Evolutionary conservation across 2,329 filamentous ascomycete genomes (phyloP), one percentile per base, ranked within the genome.

Genomic region (Pestalotiopsis sp.): DNA sequence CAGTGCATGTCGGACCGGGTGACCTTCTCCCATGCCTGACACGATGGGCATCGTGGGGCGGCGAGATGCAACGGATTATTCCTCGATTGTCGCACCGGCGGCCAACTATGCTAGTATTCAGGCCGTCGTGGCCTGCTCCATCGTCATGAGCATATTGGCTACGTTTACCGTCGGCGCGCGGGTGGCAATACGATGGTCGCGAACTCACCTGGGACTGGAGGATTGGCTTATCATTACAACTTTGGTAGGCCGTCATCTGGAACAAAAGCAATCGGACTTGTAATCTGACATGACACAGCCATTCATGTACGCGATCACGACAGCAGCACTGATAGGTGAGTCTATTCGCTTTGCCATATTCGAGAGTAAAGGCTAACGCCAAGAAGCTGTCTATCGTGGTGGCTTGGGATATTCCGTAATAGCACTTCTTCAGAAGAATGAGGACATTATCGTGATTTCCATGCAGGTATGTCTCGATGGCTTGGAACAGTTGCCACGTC

Each of bases 141-240:
- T 66, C 25, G 36, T 58, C 6, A 27, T 66, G 25, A 66, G 13
- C 27, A 4, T 58, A 2, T 49, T 66, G 23, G n/a, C 64, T 9
- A 66, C 64, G 20, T 20, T 66, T 4, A 20, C 57, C 4, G 64
- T 66, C 31, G 38, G 25, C 20, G 23, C 52, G 17, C 64, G 64
- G 12, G 23, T 66, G 27, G 27, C 23, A 13, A 36, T 66, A 36
- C 20, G 64, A 38, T 25, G 45, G 25, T 57, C 64, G 11, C 49
- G 64, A 36, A 14, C 4, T 31, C 64, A 40, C 49, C 11, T 66
- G 20, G 41, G 12, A 14, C 11, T 57, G 45, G 64, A 66, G 12
- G 64, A 66, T 57, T 66, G 64, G 64, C 45, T 66, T 23, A 58
- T 66, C 25, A 49, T 66, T 4, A 27, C 64, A 23, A 31, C 17